These are phyloP conservation scores for Xylaria sp. DNA, from an alignment of 2,329 filamentous ascomycete species.

Conservation along the genomic window DNA sequence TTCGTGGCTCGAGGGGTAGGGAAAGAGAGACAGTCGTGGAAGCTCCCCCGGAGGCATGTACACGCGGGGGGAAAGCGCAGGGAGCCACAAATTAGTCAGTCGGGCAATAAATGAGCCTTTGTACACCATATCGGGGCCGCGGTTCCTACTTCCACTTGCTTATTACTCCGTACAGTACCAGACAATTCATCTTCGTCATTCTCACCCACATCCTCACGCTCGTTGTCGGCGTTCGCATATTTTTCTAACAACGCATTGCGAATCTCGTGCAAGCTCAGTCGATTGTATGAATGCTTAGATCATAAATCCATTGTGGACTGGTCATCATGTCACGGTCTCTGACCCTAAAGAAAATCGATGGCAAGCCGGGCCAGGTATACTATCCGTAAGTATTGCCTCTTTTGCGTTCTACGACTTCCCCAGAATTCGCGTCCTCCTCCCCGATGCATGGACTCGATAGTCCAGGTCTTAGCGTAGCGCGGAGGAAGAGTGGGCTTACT, in stretches of 20 bases:
- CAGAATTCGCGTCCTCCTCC: neutral
- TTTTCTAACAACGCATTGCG: too few relatives aligned
- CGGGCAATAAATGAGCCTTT: neutral
- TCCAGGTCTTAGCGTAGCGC: neutral
- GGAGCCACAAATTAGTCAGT: constrained; percentile 8
- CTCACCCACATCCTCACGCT: neutral
- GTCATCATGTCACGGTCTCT: constrained; percentile 61
- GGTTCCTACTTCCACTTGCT: neutral
- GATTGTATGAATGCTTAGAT: neutral
- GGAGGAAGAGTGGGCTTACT: neutral
- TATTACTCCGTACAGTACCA: neutral
- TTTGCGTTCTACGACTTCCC: neutral
- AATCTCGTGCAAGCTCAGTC: neutral
- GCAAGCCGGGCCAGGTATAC: constrained; percentile 88
- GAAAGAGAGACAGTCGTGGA: neutral
- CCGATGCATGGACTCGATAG: neutral
- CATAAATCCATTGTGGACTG: too few relatives aligned
- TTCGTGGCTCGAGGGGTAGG: neutral
- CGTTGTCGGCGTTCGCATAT: too few relatives aligned
- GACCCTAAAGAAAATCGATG: constrained; percentile 71
- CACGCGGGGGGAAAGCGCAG: neutral
- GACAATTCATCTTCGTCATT: neutral
- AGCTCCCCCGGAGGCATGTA: neutral
- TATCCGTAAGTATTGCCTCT: constrained; percentile 63
- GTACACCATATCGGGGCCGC: neutral